These are phyloP conservation scores for Pontederia paniculata DNA, from an alignment of 176 grass and related monocot genomes.

Conservation along the genomic window DNA sequence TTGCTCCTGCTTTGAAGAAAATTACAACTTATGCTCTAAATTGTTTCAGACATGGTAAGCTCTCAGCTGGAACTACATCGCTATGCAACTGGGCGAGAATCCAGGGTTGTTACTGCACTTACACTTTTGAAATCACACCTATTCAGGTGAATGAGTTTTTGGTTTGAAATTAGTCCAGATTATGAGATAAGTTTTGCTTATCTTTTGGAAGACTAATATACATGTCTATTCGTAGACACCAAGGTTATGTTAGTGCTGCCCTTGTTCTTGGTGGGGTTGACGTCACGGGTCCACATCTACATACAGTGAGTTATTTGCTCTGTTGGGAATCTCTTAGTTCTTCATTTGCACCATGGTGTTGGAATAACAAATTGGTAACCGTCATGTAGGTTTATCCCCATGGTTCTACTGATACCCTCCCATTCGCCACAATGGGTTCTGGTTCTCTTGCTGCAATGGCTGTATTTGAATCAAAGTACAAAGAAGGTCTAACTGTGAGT, in stretches of 20 bases:
- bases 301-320: conserved; percentile 54
- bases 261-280: conserved; percentile 86
- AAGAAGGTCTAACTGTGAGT: conserved; percentile 86
- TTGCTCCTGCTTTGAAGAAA: conserved; percentile 6
- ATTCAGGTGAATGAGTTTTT: conserved; percentile 42
- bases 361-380: neutral
- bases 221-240: conserved; percentile 35
- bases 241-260: conserved; percentile 86
- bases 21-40: neutral
- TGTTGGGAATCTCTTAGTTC: neutral
- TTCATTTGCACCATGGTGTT: neutral
- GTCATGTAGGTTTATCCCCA: conserved; percentile 72
- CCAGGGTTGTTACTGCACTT: conserved; percentile 80
- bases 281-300: conserved; percentile 77
- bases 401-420: conserved; percentile 89
- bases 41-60: conserved; percentile 76
- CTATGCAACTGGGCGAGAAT: conserved; percentile 86
- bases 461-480: conserved; percentile 80
- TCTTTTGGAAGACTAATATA: too few relatives aligned
- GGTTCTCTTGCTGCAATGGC: conserved; percentile 98
- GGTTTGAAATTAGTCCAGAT: neutral
- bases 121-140: conserved; percentile 87
- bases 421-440: conserved; percentile 99
- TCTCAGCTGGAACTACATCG: conserved; percentile 87
- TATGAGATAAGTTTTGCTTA: too few relatives aligned